Base-by-base conservation (phyloP, 352 stramenopile species). In the Phytophthora pisi region DNA sequence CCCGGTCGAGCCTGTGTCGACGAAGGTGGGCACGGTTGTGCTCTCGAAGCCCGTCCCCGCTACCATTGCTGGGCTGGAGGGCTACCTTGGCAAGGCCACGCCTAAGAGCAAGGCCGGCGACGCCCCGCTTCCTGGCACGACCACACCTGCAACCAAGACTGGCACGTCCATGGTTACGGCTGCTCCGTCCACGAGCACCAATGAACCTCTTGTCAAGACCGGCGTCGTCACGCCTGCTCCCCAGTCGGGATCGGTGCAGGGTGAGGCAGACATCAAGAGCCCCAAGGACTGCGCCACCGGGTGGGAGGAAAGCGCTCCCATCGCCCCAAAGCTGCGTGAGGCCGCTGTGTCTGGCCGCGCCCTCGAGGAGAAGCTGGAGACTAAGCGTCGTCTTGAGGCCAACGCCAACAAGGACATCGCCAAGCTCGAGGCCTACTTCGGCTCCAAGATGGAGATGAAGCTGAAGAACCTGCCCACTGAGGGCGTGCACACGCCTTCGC, bases 241-340 rank as follows among this genome's bases (percentile, higher is more conserved):
- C 8, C 7, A 70, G 18, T 5, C 13, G 6, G 46, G 51, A n/a
- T 18, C 18, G 23, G 40, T 58, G 42, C 46, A 57, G 18, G 23
- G n/a, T 11, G 49, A 61, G 20, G 18, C 18, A 23, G 45, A 8
- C 20, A 16, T 46, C 40, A 46, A 46, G 40, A 30, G 20, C 42
- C 20, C 61, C 4, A 70, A 61, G 38, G 60, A 68, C 52, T 72
- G 65, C 23, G 65, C 65, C 15, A 72, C 65, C n/a, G 65, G 65
- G 2, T 72, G 65, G 65, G 58, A 67, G 15, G 54, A 60, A n/a
- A 7, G 43, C 20, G 34, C 26, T n/a, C 9, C 23, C 9, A 6
- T 54, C 26, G 15, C 62, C 26, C n/a, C n/a, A 11, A 65, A 65
- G 63, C 42, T 70, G 18, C 15, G 38, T 9, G 53, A 51, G 38